These are phyloP conservation scores for Pelargonium nanum DNA, from an alignment of 345 rosid genomes.

Conservation along the genomic window DNA sequence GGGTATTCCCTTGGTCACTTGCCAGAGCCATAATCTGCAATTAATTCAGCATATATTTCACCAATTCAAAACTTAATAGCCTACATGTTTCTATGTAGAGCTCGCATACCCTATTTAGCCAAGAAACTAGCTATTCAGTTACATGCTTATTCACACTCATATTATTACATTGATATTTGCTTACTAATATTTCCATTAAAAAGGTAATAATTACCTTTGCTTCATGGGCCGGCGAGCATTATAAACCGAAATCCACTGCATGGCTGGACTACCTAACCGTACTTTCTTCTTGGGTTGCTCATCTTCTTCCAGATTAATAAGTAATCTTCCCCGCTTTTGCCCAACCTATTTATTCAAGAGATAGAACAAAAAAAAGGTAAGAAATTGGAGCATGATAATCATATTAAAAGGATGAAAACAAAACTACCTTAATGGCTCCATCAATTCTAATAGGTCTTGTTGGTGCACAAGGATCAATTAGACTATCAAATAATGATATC, in stretches of 20 bases:
- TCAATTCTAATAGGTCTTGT: slow-evolving; percentile 85
- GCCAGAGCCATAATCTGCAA: no score
- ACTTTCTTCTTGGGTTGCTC: slow-evolving; percentile 85
- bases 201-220: slow-evolving; percentile 42
- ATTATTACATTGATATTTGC: no score
- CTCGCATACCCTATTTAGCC: no score
- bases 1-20: no score
- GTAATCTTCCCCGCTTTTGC: slow-evolving; percentile 68
- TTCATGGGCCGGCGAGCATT: slow-evolving; percentile 93
- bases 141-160: no score
- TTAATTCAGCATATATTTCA: no score
- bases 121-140: no score
- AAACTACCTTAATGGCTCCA: slow-evolving; percentile 81
- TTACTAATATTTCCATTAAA: neutral
- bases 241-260: slow-evolving; percentile 90
- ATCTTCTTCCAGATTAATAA: slow-evolving; percentile 74
- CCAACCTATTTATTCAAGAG: slow-evolving; percentile 44
- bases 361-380: slow-evolving; percentile 6
- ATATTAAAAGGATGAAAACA: slow-evolving; percentile 4
- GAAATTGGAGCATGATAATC: slow-evolving; percentile 2
- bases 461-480: slow-evolving; percentile 56
- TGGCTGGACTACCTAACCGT: slow-evolving; percentile 80
- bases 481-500: slow-evolving; percentile 62
- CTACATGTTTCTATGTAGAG: no score
- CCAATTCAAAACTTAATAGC: no score